Base-by-base conservation (phyloP, 257 asterid species). In the Agastache rugosa region DNA sequence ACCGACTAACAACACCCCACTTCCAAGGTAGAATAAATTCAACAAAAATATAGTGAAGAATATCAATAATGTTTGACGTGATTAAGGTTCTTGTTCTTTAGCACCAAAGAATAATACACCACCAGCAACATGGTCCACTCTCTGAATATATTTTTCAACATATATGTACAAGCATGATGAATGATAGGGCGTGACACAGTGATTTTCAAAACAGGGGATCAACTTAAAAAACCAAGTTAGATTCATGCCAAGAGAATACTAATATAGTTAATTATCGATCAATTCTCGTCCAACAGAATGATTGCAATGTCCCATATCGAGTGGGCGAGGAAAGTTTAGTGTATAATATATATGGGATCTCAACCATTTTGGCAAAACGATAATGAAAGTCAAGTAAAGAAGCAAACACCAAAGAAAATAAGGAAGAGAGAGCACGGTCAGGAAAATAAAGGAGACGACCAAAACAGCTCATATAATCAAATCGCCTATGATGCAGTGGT, bases 31-130 rank as follows among this genome's bases (percentile, higher is more conserved):
- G 75, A 78, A 67, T 31, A 79, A 69, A 59, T 76, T 66, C 19
- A 16, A 67, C n/a, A 54, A 51, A 19, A 22, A 6, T 71, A 23
- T 25, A 16, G 37, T 17, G 71, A 34, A 61, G 27, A 78, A 75
- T 73, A 53, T n/a, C 9, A 75, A 75, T 42, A 65, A 53, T 54
- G 47, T 54, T 63, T 74, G 59, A 69, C n/a, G 39, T 74, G 78
- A 71, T 80, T 71, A 59, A 75, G 62, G 84, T 47, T 59, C 71
- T 75, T 80, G 83, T 80, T 80, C n/a, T 75, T 71, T 71, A 75
- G 72, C 80, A 63, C 29, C 29, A 51, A 67, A 65, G 19, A 74
- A 56, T 66, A 54, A 41, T 54, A 31, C 69, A 60, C 61, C 17
- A 44, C 37, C 77, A 63, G 41, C 53, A 27, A 65, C 73, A 69